Evolutionary conservation across 495 filamentous ascomycete genomes (phyloP).

Genomic region (Penicillium cinerascens): DNA sequence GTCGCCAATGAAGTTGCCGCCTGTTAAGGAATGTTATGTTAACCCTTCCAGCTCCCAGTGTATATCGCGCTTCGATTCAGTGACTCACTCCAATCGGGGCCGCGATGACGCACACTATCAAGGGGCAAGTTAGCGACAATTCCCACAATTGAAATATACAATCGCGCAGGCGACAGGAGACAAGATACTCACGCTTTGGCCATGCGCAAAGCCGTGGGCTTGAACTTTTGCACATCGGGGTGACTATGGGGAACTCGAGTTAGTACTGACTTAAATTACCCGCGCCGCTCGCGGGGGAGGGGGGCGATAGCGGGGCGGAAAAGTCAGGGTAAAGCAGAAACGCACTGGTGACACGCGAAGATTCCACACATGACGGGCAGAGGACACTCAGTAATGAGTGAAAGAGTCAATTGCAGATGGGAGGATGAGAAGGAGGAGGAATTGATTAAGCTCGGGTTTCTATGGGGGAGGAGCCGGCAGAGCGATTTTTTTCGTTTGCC

Average conservation of each 20-base stretch:
- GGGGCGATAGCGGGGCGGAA: conserved; percentile 9
- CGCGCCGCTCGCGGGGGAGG: conserved; percentile 7
- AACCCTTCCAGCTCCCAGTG: conserved; percentile 6
- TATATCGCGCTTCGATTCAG: conserved; percentile 9
- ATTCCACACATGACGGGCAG: conserved; percentile 68
- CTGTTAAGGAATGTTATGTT: conserved; percentile 42
- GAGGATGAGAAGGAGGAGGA: conserved; percentile 5
- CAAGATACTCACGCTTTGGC: conserved; percentile 77
- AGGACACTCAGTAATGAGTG: conserved; percentile 16
- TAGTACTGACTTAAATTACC: conserved; percentile 20
- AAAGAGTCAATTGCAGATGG: conserved; percentile 10
- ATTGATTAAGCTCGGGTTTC: conserved; percentile 22
- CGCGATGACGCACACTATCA: conserved; percentile 83
- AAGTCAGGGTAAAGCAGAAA: conserved; percentile 11
- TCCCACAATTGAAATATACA: conserved; percentile 31
- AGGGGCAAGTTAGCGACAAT: conserved; percentile 24
- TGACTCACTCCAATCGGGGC: conserved; percentile 96
- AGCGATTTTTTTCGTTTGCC: conserved; percentile 32
- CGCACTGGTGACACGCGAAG: conserved; percentile 90
- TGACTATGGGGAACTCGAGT: conserved; percentile 54
- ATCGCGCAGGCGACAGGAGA: conserved; percentile 6
- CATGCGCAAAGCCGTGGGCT: conserved; percentile 92
- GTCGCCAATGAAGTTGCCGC: conserved; percentile 74
- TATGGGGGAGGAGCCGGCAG: conserved; percentile 16
- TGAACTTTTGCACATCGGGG: conserved; percentile 94